Base-by-base conservation (phyloP, 768 basidiomycete genomes). In the Leucosporidium creatinivorum region DNA sequence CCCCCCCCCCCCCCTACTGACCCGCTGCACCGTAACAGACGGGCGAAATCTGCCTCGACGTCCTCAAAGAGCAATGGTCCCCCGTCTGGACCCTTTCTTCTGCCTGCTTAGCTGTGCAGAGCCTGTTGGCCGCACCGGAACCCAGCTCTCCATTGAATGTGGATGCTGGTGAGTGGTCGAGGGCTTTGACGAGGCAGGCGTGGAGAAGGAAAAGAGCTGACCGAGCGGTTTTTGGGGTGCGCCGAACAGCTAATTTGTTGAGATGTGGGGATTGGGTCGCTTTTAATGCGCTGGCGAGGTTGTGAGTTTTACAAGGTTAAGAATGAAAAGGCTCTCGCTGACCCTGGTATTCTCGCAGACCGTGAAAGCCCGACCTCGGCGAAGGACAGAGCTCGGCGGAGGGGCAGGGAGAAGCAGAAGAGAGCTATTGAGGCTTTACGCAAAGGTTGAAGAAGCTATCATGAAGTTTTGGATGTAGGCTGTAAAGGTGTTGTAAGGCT, bases 31-130 rank as follows among this genome's bases (percentile, higher is more conserved):
- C 10, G 30, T 31, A 1, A 18, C 30, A 28, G 57, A 58, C 57
- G 13, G 57, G 57, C 57, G 57, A 58, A n/a, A 98, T 99, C 80
- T 99, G 96, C 79, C 80, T 99, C 64, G 96, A 99, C 78, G 98
- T 99, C 75, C 81, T 99, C 75, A 99, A 99, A 84, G 96, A 99
- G 79, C 98, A 98, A 82, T 99, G 96, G 96, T 96, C 93, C 13
- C 96, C 96, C n/a, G 96, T 96, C 0, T 83, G 98, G 23, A 96
- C 98, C 78, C 98, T 99, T 80, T 87, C 96, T 74, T 98, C 96
- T 0, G 96, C 98, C 57, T 82, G 98, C 66, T 84, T 99, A 58
- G 97, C 94, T 50, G 84, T 99, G 76, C 96, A 99, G 79, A 94
- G 96, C n/a, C 82, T 99, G 56, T 82, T 99, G 10, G 57, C 57